Evolutionary conservation across 352 stramenopile genomes (phyloP).

Genomic region (Pythium insidiosum): DNA sequence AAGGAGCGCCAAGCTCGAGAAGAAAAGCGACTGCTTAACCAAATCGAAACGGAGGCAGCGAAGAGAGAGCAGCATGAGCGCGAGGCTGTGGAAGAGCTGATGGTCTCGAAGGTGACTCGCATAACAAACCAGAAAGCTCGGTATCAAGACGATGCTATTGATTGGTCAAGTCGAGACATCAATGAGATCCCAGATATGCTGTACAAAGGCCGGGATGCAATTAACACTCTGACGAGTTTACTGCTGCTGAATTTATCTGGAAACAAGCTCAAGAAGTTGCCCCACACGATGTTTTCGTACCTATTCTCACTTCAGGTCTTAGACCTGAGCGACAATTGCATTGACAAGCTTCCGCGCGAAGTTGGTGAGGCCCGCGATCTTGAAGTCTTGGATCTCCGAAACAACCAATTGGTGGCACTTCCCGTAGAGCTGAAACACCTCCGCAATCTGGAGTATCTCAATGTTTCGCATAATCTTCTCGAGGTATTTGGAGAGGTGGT

Average conservation of each 20-base stretch:
- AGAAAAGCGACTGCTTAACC: constrained; percentile 33
- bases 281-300: constrained; percentile 39
- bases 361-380: constrained; percentile 48
- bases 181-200: constrained; percentile 29
- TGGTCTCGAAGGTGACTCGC: constrained; percentile 43
- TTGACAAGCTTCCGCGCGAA: constrained; percentile 34
- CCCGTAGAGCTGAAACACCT: constrained; percentile 23
- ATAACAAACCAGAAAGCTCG: constrained; percentile 42
- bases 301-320: constrained; percentile 49
- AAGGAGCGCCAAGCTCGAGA: constrained; percentile 52
- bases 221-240: constrained; percentile 46
- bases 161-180: constrained; percentile 24
- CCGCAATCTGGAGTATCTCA: constrained; percentile 30
- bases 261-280: constrained; percentile 41
- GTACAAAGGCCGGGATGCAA: constrained; percentile 41
- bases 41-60: constrained; percentile 27
- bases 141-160: constrained; percentile 39
- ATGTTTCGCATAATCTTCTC: constrained; percentile 39
- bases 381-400: constrained; percentile 30
- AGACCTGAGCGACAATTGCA: constrained; percentile 43
- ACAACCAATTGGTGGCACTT: constrained; percentile 32
- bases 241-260: constrained; percentile 52
- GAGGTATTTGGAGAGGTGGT: constrained; percentile 25
- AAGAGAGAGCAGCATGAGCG: constrained; percentile 35
- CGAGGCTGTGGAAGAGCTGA: constrained; percentile 42